A percentile compares a stretch with the other conserved stretches of the same genome.
Conservation (phyloP, 1,284 basidiomycete species). For the Taiwanofungus camphoratus region DNA sequence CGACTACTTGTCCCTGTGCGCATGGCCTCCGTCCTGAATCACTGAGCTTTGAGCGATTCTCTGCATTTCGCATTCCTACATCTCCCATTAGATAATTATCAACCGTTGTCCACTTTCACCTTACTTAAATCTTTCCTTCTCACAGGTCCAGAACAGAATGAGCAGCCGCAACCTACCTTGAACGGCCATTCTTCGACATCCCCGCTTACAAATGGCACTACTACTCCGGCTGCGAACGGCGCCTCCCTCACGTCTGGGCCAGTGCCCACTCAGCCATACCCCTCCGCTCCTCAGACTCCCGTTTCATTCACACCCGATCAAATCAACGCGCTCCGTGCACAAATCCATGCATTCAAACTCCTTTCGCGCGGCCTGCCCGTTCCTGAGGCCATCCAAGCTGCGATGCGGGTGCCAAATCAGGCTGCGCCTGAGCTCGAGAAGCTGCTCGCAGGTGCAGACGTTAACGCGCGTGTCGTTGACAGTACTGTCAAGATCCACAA, state of each 20-base stretch:
- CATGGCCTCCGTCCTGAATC: too few relatives aligned
- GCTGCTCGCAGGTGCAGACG: slow-evolving; percentile 52
- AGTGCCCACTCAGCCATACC: slow-evolving; percentile 26
- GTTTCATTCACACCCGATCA: slow-evolving; percentile 84
- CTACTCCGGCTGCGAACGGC: slow-evolving; percentile 20
- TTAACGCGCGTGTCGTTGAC: slow-evolving; percentile 63
- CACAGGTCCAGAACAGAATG: too few relatives aligned
- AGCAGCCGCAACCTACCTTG: slow-evolving; percentile 16
- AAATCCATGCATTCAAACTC: slow-evolving; percentile 88
- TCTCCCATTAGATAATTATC: too few relatives aligned
- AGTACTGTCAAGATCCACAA: slow-evolving; percentile 76
- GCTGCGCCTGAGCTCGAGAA: slow-evolving; percentile 61
- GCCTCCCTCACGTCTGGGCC: slow-evolving; percentile 27
- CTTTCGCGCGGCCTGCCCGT: slow-evolving; percentile 77
- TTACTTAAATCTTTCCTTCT: too few relatives aligned
- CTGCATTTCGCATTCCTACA: too few relatives aligned
- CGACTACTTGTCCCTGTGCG: too few relatives aligned
- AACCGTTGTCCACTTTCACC: too few relatives aligned
- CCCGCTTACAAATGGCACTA: slow-evolving; percentile 23
- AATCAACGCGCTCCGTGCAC: slow-evolving; percentile 78
- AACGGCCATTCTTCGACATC: slow-evolving; percentile 18
- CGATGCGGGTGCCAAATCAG: slow-evolving; percentile 61
- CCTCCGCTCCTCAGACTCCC: slow-evolving; percentile 44
- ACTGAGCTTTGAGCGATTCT: too few relatives aligned
- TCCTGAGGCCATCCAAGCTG: slow-evolving; percentile 75